Base-by-base conservation (phyloP, 495 filamentous ascomycete species). In the Penicillium angulare region DNA sequence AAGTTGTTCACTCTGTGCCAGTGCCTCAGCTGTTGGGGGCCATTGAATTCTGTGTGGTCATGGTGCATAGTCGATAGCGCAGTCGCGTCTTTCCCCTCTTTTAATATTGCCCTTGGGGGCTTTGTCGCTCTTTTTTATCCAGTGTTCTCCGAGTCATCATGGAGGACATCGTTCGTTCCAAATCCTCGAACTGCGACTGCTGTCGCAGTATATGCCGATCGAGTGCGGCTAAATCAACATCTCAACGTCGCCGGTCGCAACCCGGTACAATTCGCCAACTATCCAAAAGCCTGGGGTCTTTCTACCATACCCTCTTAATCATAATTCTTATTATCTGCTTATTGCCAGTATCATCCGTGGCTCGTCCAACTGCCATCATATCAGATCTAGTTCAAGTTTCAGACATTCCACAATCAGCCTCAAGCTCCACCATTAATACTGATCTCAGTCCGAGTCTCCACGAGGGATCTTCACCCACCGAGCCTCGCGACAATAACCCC, bases 251-350 rank as follows among this genome's bases (percentile, higher is more conserved):
- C 46, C 36, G 40, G 49, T 49, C 45, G 29, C 47, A 36, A 45
- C 16, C 24, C 40, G 44, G 41, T 27, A 47, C 20, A 47, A 12
- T 27, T 10, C 40, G 45, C 32, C 43, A 34, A 50, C 32, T 32
- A 27, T 38, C 35, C 26, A 43, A 35, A 55, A 36, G 39, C 16
- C 29, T 23, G 5, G 20, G 16, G 26, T 39, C 34, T 26, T 31
- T 56, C 16, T 54, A 55, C 43, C 35, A 58, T 39, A 23, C 44
- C 43, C 35, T 63, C 13, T 23, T 65, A 63, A 59, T 63, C n/a
- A 4, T 62, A 59, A 60, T 65, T 44, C 31, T 56, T 43, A 55
- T 60, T 50, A 17, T 65, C 22, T 63, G 56, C 31, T 27, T 63
- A 0, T 53, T 43, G 42, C 38, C 56, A 3, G 26, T 43, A 22